Evolutionary conservation across 495 filamentous ascomycete genomes (phyloP), one percentile per base, ranked within the genome.

Genomic region (Hypoxylon fragiforme): DNA sequence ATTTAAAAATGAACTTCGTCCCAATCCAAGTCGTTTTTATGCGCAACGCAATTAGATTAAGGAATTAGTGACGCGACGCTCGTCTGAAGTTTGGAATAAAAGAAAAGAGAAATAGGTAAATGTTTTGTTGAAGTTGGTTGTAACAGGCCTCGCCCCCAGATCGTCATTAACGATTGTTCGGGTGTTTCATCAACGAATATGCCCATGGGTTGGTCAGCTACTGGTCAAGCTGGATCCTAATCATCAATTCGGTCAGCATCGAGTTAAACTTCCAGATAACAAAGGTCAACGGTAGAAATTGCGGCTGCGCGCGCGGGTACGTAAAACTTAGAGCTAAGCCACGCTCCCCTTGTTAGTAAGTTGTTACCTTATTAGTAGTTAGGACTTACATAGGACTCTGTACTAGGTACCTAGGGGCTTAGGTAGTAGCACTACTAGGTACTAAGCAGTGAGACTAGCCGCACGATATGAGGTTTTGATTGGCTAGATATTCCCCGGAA

Each of bases 321-420:
- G 21, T 36, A 16, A 45, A 47, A 38, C 39, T 50, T 30, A 45
- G 18, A 30, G 44, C 53, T 56, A 50, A 57, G 54, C 54, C 54
- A 57, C 54, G 37, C 38, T 40, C 22, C 30, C 30, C 52, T 20
- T 24, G 24, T 36, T 30, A 28, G 24, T n/a, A n/a, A n/a, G n/a
- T n/a, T n/a, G n/a, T n/a, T n/a, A n/a, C n/a, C n/a, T n/a, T n/a
- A n/a, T n/a, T n/a, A n/a, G n/a, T n/a, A n/a, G n/a, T n/a, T n/a
- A n/a, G n/a, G n/a, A n/a, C n/a, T n/a, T n/a, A n/a, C n/a, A n/a
- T n/a, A n/a, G n/a, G n/a, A n/a, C 24, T 4, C 24, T 9, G 24
- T 9, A 28, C 4, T 28, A 28, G 24, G 24, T 28, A 28, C 24
- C 4, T 28, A 28, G 24, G 24, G 4, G 9, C 24, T 28, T 3